A percentile compares a stretch with the other conserved stretches of the same genome.
Conservation (phyloP, 352 stramenopile genomes). For the Globisporangium cylindrosporum region DNA sequence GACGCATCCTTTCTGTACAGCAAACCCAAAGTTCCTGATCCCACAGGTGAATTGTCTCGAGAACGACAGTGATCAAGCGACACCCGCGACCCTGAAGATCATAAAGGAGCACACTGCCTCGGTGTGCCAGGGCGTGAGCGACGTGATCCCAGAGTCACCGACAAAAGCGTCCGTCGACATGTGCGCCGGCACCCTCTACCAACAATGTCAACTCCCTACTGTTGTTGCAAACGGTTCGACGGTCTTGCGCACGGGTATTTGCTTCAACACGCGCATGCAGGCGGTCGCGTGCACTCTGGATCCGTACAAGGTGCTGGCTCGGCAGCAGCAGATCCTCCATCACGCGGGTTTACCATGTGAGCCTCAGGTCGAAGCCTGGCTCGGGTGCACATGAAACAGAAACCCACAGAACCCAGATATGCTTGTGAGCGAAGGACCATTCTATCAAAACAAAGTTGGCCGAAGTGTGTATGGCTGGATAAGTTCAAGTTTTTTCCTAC, state of each 20-base stretch:
- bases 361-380: slow-evolving; percentile 11
- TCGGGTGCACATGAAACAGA: slow-evolving; percentile 1
- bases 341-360: background rate
- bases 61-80: background rate
- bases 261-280: slow-evolving; percentile 12
- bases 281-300: slow-evolving; percentile 7
- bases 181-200: background rate
- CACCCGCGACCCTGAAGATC: background rate
- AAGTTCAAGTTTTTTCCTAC: background rate
- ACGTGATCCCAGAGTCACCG: background rate
- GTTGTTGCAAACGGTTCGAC: no score
- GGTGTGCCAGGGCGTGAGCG: background rate
- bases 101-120: background rate
- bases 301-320: slow-evolving; percentile 1
- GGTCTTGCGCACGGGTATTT: slow-evolving; percentile 1
- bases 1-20: background rate
- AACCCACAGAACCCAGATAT: no score
- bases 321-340: slow-evolving; percentile 7
- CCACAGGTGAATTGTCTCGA: background rate
- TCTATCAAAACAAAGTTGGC: no score
- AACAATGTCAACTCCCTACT: background rate
- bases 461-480: no score
- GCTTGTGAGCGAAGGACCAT: no score
- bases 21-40: background rate
- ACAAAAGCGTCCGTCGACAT: background rate